Evolutionary conservation across 148 eudicot genomes (phyloP).

Genomic region (Diospyros lotus): DNA sequence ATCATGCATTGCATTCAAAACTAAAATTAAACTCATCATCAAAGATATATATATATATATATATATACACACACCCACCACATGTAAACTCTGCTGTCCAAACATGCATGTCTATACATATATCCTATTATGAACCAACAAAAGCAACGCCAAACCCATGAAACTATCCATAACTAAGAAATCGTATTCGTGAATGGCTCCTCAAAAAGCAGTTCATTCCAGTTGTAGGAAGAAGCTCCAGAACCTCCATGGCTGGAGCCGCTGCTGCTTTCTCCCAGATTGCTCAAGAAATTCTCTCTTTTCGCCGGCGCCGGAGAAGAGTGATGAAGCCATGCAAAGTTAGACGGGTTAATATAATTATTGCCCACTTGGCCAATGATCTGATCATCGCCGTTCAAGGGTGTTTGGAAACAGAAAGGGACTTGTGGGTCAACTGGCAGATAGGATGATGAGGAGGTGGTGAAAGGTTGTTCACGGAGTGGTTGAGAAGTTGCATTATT

Average conservation of each 20-base stretch:
- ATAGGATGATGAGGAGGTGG: slow-evolving; percentile 3
- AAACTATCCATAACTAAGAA: not conserved
- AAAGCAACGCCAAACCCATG: not conserved
- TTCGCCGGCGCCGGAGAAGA: not conserved
- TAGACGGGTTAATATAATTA: not conserved
- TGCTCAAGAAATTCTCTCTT: not conserved
- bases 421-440: slow-evolving; percentile 1
- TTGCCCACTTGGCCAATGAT: not conserved
- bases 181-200: slow-evolving; percentile 1
- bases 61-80: too few species aligned
- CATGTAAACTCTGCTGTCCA: not conserved
- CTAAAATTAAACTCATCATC: too few species aligned
- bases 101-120: not conserved
- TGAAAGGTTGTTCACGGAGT: not conserved
- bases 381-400: not conserved
- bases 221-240: slow-evolving; percentile 2
- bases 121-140: not conserved
- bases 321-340: not conserved
- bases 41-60: too few species aligned
- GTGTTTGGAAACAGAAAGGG: slow-evolving; percentile 14
- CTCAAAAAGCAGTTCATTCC: slow-evolving; percentile 10
- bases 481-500: not conserved
- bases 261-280: slow-evolving; percentile 1
- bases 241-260: slow-evolving; percentile 4
- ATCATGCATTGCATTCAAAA: too few species aligned